Evolutionary conservation across 768 basidiomycete species (phyloP).

Genomic region (Hygrophoropsis aurantiaca): DNA sequence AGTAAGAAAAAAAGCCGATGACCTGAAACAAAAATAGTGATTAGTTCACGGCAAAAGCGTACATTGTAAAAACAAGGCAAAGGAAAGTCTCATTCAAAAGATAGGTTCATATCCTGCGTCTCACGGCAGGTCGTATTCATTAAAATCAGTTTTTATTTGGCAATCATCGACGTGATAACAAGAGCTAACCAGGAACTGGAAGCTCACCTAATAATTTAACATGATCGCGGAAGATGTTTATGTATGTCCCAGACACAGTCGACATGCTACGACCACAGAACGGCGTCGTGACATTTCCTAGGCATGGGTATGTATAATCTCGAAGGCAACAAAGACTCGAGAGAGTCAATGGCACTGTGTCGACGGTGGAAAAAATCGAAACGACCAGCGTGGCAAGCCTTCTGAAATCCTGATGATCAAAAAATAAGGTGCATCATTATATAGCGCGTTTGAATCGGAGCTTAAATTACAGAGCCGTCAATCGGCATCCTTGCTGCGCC

Average conservation of each 20-base stretch:
- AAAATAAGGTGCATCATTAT: neutral
- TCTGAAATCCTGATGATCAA: constrained; percentile 23
- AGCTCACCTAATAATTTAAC: too few species aligned
- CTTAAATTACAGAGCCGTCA: too few species aligned
- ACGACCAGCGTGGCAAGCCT: constrained; percentile 52
- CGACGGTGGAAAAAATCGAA: constrained; percentile 38
- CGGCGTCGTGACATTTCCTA: constrained; percentile 49
- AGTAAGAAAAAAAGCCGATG: too few species aligned
- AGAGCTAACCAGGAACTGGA: neutral
- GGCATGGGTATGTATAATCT: constrained; percentile 40
- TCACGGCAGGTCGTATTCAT: constrained; percentile 29
- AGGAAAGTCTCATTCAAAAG: neutral
- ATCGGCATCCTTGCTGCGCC: too few species aligned
- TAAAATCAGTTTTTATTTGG: constrained; percentile 29
- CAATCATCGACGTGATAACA: constrained; percentile 17
- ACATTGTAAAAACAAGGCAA: too few species aligned
- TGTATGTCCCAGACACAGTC: constrained; percentile 44
- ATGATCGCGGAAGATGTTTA: neutral
- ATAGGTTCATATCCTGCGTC: constrained; percentile 15
- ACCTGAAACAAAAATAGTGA: too few species aligned
- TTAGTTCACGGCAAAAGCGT: too few species aligned
- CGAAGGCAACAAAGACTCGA: constrained; percentile 36
- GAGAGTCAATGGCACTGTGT: constrained; percentile 49
- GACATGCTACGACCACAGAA: constrained; percentile 43
- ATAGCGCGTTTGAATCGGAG: constrained; percentile 5